These are phyloP conservation scores for Lolium rigidum DNA, from an alignment of 176 grass and related monocot species.

Conservation along the genomic window DNA sequence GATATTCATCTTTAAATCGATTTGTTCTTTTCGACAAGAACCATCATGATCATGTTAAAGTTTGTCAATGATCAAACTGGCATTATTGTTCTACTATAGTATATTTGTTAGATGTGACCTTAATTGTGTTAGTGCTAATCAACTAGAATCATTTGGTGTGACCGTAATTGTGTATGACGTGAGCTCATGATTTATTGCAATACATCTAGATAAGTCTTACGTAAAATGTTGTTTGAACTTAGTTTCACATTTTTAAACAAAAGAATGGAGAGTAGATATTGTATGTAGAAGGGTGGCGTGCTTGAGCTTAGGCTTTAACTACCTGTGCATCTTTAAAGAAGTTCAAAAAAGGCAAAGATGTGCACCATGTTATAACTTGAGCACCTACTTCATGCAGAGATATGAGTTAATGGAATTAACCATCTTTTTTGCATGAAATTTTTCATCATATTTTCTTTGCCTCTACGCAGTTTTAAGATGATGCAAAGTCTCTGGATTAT, in stretches of 20 bases:
- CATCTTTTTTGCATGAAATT: not conserved
- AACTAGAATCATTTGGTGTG: not conserved
- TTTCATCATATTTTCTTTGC: not conserved
- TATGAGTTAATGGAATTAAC: not conserved
- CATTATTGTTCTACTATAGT: not conserved
- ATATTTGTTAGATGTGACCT: not conserved
- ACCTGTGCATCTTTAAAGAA: not conserved
- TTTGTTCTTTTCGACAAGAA: slow-evolving; percentile 16
- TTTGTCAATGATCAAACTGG: not conserved
- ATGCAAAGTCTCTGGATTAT: not conserved
- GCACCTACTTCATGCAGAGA: not conserved
- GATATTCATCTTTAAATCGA: not conserved
- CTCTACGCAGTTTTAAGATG: not conserved
- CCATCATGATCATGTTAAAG: not conserved
- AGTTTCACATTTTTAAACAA: not conserved
- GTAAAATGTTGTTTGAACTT: slow-evolving; percentile 13
- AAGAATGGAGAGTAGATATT: not conserved
- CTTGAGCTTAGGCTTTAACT: not conserved
- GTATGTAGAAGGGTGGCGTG: not conserved
- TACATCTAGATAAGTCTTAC: not conserved
- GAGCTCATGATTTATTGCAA: not conserved
- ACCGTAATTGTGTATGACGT: not conserved
- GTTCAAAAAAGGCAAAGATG: not conserved
- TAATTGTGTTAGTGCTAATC: slow-evolving; percentile 6
- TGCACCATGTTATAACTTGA: not conserved